These are phyloP conservation scores for Harringtonia aguacate DNA, from an alignment of 2,329 filamentous ascomycete species.

Conservation along the genomic window DNA sequence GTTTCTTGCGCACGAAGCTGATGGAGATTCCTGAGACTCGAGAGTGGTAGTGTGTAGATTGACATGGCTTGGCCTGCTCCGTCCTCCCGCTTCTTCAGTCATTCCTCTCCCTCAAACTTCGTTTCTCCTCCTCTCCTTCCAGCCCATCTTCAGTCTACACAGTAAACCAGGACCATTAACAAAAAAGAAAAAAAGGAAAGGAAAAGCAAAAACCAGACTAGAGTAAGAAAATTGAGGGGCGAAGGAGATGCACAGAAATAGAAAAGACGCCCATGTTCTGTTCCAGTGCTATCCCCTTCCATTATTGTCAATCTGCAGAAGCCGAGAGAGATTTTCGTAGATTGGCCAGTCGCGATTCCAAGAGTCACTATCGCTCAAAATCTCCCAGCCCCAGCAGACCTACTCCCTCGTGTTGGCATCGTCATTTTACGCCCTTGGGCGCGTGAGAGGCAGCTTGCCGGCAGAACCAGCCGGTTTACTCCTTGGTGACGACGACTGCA, in stretches of 20 bases:
- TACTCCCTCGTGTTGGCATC: background rate
- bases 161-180: background rate
- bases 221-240: background rate
- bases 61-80: background rate
- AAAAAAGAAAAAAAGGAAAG: conserved; percentile 1
- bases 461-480: conserved; percentile 5
- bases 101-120: background rate
- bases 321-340: too few species aligned
- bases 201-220: background rate
- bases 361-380: too few species aligned
- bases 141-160: background rate
- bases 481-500: conserved; percentile 9
- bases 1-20: background rate
- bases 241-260: too few species aligned
- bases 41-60: background rate
- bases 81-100: background rate
- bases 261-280: background rate
- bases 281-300: too few species aligned
- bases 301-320: too few species aligned
- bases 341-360: too few species aligned
- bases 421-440: too few species aligned
- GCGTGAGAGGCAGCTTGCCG: too few species aligned
- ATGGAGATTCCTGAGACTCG: background rate
- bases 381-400: background rate
- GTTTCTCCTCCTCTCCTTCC: too few species aligned